A percentile compares a stretch with the other conserved stretches of the same genome.
Evolutionary conservation across 371 early-diverging fungal species (phyloP).

Genomic region (Mortierella sp.): DNA sequence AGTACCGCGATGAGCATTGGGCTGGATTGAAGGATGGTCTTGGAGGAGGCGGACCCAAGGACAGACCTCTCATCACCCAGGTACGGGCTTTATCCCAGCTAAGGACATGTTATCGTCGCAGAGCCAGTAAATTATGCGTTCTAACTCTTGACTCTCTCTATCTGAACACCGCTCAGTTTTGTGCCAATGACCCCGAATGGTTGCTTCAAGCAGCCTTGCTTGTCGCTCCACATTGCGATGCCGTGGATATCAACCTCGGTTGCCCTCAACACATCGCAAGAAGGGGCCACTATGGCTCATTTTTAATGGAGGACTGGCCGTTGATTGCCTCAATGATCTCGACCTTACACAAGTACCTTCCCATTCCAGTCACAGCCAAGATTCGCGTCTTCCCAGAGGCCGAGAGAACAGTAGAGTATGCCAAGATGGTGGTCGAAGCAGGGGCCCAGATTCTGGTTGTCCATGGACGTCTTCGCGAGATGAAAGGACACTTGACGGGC

Average conservation of each 20-base stretch:
- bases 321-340: conserved; percentile 75
- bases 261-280: conserved; percentile 98
- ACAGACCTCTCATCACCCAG: conserved; percentile 94
- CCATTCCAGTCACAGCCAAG: conserved; percentile 97
- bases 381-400: conserved; percentile 94
- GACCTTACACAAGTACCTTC: conserved; percentile 81
- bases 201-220: conserved; percentile 88
- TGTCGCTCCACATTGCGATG: conserved; percentile 91
- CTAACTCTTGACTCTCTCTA: not conserved
- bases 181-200: conserved; percentile 94
- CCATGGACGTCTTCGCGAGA: conserved; percentile 97
- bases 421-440: conserved; percentile 95
- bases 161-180: conserved; percentile 73
- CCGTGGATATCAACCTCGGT: conserved; percentile 98
- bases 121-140: not conserved
- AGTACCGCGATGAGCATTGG: conserved; percentile 84
- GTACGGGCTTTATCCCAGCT: conserved; percentile 48
- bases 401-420: conserved; percentile 94
- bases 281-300: conserved; percentile 96
- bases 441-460: conserved; percentile 96
- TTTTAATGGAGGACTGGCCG: conserved; percentile 96
- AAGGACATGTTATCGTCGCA: not conserved
- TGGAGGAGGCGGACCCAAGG: conserved; percentile 73
- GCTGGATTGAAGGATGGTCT: conserved; percentile 42
- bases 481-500: conserved; percentile 97